Evolutionary conservation across 257 asterid species (phyloP).

Genomic region (Echites panduratus): DNA sequence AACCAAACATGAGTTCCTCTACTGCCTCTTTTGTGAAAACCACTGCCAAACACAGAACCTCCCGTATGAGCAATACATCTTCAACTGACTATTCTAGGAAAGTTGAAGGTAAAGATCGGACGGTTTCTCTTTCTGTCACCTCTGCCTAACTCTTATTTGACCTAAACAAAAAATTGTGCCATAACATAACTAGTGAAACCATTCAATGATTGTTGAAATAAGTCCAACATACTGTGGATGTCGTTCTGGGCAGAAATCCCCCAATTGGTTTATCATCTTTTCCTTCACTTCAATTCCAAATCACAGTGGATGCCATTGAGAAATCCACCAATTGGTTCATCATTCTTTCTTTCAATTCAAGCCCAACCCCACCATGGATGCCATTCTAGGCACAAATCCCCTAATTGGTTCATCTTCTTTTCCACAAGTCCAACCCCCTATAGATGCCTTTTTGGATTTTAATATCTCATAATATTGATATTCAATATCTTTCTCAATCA

Average conservation of each 20-base stretch:
- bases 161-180: conserved; percentile 4
- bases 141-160: neutral
- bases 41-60: too few species aligned
- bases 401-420: too few species aligned
- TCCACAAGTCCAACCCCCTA: too few species aligned
- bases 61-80: neutral
- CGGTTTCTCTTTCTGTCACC: neutral
- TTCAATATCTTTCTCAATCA: too few species aligned
- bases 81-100: neutral
- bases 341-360: too few species aligned
- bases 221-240: neutral
- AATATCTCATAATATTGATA: too few species aligned
- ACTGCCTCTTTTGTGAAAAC: neutral
- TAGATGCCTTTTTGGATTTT: too few species aligned
- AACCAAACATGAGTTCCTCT: neutral
- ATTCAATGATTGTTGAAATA: conserved; percentile 2
- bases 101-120: conserved; percentile 5
- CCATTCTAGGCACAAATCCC: too few species aligned
- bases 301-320: too few species aligned
- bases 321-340: too few species aligned
- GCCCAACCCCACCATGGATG: too few species aligned
- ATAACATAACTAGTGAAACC: conserved; percentile 6
- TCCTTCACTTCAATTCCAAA: neutral
- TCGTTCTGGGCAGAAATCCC: neutral
- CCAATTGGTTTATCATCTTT: neutral